Evolutionary conservation across 306 rosid species (phyloP).

Genomic region (Rosa persica): DNA sequence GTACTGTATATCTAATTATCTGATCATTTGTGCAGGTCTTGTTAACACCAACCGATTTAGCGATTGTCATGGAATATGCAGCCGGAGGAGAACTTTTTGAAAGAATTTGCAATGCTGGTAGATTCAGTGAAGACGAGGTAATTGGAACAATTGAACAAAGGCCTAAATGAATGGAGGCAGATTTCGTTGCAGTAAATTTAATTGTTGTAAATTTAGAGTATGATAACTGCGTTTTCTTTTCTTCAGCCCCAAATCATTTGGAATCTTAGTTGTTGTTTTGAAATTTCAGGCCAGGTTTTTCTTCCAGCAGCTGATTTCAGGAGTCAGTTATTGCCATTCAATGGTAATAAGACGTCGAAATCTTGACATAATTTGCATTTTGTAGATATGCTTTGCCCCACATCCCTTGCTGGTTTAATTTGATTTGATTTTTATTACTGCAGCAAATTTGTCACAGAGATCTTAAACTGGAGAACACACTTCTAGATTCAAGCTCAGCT

Average conservation of each 20-base stretch:
- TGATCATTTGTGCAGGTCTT: constrained; percentile 49
- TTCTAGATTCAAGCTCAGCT: constrained; percentile 90
- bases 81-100: constrained; percentile 95
- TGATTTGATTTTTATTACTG: constrained; percentile 2
- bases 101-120: constrained; percentile 93
- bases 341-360: constrained; percentile 49
- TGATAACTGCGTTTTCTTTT: not conserved
- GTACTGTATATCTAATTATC: not conserved
- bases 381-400: not conserved
- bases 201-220: not conserved
- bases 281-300: constrained; percentile 76
- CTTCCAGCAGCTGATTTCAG: constrained; percentile 94
- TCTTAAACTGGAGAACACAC: constrained; percentile 97
- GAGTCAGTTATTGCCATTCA: constrained; percentile 95
- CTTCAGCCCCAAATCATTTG: not conserved
- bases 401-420: not conserved
- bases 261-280: not conserved
- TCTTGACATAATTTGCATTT: not conserved
- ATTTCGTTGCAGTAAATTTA: not conserved
- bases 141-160: constrained; percentile 13
- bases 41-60: constrained; percentile 84
- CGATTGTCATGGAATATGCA: constrained; percentile 97
- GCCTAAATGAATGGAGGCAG: not conserved
- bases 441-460: constrained; percentile 99
- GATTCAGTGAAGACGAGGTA: constrained; percentile 98